Evolutionary conservation across 345 rosid species (phyloP).

Genomic region (Lagerstroemia speciosa): DNA sequence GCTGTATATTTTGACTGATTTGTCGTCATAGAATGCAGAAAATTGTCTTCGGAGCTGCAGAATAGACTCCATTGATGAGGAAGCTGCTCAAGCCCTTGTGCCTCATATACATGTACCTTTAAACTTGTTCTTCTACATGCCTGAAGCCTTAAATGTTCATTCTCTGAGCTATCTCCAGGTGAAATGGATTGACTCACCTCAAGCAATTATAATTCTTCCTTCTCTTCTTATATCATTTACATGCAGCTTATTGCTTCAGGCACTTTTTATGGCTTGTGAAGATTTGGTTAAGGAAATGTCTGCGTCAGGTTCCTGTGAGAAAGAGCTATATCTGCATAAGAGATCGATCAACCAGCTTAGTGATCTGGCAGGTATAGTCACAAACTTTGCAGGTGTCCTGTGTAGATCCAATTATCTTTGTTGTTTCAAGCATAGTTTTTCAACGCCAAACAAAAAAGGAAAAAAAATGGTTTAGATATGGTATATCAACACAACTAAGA

Average conservation of each 20-base stretch:
- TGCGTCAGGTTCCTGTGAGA: constrained; percentile 25
- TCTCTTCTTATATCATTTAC: not conserved
- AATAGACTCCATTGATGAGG: constrained; percentile 49
- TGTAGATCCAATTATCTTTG: not conserved
- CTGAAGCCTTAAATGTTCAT: constrained; percentile 72
- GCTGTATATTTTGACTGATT: constrained; percentile 14
- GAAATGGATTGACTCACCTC: not conserved
- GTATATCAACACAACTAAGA: not conserved
- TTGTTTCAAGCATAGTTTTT: not conserved
- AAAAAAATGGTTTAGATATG: not conserved
- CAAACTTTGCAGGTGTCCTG: not conserved
- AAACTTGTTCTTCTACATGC: constrained; percentile 65
- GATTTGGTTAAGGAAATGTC: constrained; percentile 38
- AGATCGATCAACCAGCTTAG: constrained; percentile 40
- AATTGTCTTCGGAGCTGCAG: constrained; percentile 62
- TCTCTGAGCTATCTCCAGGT: constrained; percentile 28
- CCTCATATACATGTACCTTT: constrained; percentile 55
- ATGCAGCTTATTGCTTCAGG: constrained; percentile 32
- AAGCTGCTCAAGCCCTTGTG: constrained; percentile 48
- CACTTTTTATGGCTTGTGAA: constrained; percentile 75
- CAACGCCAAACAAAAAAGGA: not conserved
- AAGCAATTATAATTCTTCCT: not conserved
- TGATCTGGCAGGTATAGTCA: constrained; percentile 54
- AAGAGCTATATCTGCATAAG: constrained; percentile 40
- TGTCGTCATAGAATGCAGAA: constrained; percentile 58